Evolutionary conservation across 306 rosid genomes (phyloP), one percentile per base, ranked within the genome.

Genomic region (Castanea crenata): DNA sequence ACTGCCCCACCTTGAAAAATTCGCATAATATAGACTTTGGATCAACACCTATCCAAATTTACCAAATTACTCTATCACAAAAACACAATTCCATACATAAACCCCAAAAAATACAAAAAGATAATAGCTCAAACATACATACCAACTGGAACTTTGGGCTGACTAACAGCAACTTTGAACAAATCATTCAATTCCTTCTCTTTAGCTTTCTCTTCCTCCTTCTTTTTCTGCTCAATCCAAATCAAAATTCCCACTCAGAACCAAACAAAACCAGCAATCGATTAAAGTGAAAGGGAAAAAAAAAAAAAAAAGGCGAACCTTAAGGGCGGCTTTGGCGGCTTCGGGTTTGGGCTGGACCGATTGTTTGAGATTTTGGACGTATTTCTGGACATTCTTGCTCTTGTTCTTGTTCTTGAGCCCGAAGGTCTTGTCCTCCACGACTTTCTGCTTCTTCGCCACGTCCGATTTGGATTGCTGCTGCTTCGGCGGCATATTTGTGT

Each of bases 11-110:
- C 84, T 93, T 96, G 83, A 82, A 93, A 86, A 89, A 91, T 88
- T 95, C 99, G 82, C 99, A 95, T 56, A 93, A 31, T 84, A 95
- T 87, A 62, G 99, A 95, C 92, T 95, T 93, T 72, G 98, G 99
- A 90, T 95, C 98, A 84, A 95, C 98, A 84, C 99, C 99, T 95
- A 83, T 71, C 65, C 82, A 85, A 90, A 64, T 75, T 49, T 55
- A 38, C 80, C 78, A 49, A 69, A 79, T 69, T 2, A 41, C 46
- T 73, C 61, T 54, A 80, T 61, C 21, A 76, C 25, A 69, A 59
- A 74, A 73, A 75, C 14, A 41, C 38, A 58, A 81, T 74, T 7
- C 74, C 52, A 76, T 35, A 3, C n/a, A 13, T 29, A 70, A 56
- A 78, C 20, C 1, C 12, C 51, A 56, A 59, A 12, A 75, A 57